Conservation (phyloP, 2,329 filamentous ascomycete species). For the Aspergillus neotritici region DNA sequence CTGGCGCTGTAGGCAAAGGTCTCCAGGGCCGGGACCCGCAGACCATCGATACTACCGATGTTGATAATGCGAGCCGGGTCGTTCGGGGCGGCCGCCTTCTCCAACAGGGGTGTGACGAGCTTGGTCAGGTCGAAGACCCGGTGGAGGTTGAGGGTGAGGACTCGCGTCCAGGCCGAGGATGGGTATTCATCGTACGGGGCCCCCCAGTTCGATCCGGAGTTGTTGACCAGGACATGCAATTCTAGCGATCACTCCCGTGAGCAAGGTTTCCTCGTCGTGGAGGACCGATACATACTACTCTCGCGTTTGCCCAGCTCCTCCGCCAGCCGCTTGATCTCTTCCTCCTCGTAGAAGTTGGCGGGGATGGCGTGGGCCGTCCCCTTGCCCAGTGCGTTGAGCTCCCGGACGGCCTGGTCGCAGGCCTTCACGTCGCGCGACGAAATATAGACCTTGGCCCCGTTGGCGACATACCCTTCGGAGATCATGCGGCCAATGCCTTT, state of each 20-base stretch:
- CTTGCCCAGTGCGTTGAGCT: constrained; percentile 48
- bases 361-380: constrained; percentile 48
- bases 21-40: constrained; percentile 48
- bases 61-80: constrained; percentile 49
- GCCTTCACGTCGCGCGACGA: constrained; percentile 50
- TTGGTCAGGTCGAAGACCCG: constrained; percentile 47
- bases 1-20: constrained; percentile 51
- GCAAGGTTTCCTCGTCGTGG: neutral
- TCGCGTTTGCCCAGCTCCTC: constrained; percentile 45
- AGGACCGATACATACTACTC: constrained; percentile 45
- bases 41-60: constrained; percentile 50
- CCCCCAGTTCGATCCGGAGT: constrained; percentile 51
- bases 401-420: constrained; percentile 41
- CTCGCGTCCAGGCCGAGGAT: constrained; percentile 53
- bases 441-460: constrained; percentile 50
- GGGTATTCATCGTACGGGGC: constrained; percentile 55
- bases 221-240: constrained; percentile 47
- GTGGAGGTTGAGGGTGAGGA: constrained; percentile 52
- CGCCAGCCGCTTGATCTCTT: constrained; percentile 45
- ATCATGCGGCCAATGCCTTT: constrained; percentile 52
- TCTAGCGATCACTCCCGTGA: constrained; percentile 25
- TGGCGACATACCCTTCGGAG: constrained; percentile 49
- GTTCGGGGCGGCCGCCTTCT: constrained; percentile 41
- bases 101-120: constrained; percentile 44
- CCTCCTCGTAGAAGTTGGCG: constrained; percentile 49